phyloP scores from a whole-genome alignment of 108 stramenopile species.

The Cyclotella kingstonii region DNA sequence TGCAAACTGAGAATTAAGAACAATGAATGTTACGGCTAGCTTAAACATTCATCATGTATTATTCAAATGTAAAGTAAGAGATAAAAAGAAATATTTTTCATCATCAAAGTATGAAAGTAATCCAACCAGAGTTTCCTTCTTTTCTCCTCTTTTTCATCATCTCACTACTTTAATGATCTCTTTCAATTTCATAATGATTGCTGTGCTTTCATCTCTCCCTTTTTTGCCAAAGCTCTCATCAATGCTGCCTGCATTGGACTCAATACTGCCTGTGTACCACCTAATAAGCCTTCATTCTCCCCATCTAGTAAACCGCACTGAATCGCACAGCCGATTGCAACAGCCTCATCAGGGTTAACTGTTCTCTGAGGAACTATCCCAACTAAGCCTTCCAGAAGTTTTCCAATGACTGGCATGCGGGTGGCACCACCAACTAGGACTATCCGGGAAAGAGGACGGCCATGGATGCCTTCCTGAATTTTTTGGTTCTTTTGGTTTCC shows the following conservation, averaged over 20 bases:
- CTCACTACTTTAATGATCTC: no score
- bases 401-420: constrained; percentile 82
- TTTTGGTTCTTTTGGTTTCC: constrained; percentile 51
- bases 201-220: constrained; percentile 40
- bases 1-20: no score
- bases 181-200: no score
- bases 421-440: constrained; percentile 89
- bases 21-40: no score
- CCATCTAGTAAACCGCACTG: constrained; percentile 90
- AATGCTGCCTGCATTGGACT: constrained; percentile 87
- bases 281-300: constrained; percentile 59
- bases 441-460: constrained; percentile 77
- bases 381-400: constrained; percentile 65
- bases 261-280: constrained; percentile 63
- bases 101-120: no score
- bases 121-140: no score
- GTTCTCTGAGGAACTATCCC: constrained; percentile 74
- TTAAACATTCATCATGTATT: no score
- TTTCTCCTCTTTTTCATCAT: no score
- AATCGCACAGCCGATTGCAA: constrained; percentile 86
- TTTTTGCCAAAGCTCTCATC: constrained; percentile 71
- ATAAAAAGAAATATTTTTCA: no score
- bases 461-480: constrained; percentile 74
- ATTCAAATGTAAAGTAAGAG: no score
- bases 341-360: constrained; percentile 87